Evolutionary conservation across 2,329 filamentous ascomycete species (phyloP).

Genomic region (Aspergillus sojae): DNA sequence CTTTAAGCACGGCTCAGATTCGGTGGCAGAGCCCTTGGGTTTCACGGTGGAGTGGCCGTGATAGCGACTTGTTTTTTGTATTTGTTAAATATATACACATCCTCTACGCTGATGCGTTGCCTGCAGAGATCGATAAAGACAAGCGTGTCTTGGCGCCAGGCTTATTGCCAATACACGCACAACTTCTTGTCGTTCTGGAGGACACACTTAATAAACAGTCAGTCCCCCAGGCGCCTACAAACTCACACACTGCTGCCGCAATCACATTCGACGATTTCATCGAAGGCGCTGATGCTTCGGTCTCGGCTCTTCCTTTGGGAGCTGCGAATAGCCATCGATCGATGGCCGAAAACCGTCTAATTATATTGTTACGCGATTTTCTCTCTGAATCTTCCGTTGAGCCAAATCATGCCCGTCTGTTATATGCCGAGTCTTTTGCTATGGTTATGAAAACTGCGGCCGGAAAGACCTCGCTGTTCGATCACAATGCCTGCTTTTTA

Average conservation of each 20-base stretch:
- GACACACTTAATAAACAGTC: slow-evolving; percentile 78
- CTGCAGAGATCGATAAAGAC: slow-evolving; percentile 54
- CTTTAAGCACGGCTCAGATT: slow-evolving; percentile 71
- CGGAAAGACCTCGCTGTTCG: slow-evolving; percentile 74
- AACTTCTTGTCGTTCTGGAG: slow-evolving; percentile 77
- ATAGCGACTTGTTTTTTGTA: slow-evolving; percentile 88
- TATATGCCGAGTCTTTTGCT: slow-evolving; percentile 77
- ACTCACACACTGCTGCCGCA: slow-evolving; percentile 51
- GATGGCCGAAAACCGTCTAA: slow-evolving; percentile 86
- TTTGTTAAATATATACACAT: slow-evolving; percentile 89
- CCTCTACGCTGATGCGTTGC: slow-evolving; percentile 73
- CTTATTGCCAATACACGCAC: slow-evolving; percentile 78
- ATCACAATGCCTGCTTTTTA: slow-evolving; percentile 82
- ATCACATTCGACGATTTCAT: slow-evolving; percentile 70
- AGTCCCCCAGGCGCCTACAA: slow-evolving; percentile 48
- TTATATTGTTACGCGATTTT: slow-evolving; percentile 80
- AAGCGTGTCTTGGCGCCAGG: slow-evolving; percentile 71
- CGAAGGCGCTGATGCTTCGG: slow-evolving; percentile 66
- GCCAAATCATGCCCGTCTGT: slow-evolving; percentile 59
- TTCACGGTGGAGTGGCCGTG: slow-evolving; percentile 80
- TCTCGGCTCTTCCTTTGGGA: slow-evolving; percentile 64
- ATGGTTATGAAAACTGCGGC: slow-evolving; percentile 73
- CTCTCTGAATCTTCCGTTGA: slow-evolving; percentile 64
- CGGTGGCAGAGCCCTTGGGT: slow-evolving; percentile 85
- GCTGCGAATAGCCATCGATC: slow-evolving; percentile 72